phyloP scores from a whole-genome alignment of 2,329 filamentous ascomycete genomes.

The Colletotrichum melonis region DNA sequence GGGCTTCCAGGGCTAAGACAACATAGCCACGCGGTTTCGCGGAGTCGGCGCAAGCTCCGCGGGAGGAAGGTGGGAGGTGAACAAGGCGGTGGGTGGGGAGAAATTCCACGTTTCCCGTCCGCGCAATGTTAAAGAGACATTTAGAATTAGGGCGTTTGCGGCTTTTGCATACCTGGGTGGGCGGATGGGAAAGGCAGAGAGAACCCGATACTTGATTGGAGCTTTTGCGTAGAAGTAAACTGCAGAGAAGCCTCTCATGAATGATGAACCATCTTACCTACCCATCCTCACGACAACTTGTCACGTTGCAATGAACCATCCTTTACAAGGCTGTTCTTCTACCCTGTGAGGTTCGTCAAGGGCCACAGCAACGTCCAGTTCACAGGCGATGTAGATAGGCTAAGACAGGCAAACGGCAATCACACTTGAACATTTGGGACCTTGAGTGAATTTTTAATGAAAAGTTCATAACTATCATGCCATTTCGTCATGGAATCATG shows the following conservation, averaged over 20 bases:
- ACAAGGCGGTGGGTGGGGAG: no score
- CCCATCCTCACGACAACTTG: not conserved
- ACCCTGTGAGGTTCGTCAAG: not conserved
- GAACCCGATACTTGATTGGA: not conserved
- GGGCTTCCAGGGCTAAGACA: not conserved
- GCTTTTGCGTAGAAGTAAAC: not conserved
- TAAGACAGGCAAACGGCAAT: not conserved
- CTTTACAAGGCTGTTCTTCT: not conserved
- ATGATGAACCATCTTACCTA: constrained; percentile 9
- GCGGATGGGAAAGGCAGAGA: not conserved
- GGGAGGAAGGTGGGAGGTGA: not conserved
- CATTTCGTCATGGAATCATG: constrained; percentile 40
- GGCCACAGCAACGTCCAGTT: not conserved
- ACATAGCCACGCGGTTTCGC: not conserved
- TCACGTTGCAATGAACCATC: not conserved
- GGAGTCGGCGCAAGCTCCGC: not conserved
- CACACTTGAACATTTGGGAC: not conserved
- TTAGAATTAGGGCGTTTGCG: constrained; percentile 10
- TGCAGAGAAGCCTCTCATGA: not conserved
- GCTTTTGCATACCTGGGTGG: not conserved
- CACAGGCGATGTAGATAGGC: not conserved
- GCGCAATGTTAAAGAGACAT: not conserved
- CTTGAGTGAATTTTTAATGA: not conserved
- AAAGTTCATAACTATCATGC: constrained; percentile 38
- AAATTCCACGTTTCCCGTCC: not conserved